phyloP scores from a whole-genome alignment of 1,284 basidiomycete species.

The Uromyces viciae-fabae region DNA sequence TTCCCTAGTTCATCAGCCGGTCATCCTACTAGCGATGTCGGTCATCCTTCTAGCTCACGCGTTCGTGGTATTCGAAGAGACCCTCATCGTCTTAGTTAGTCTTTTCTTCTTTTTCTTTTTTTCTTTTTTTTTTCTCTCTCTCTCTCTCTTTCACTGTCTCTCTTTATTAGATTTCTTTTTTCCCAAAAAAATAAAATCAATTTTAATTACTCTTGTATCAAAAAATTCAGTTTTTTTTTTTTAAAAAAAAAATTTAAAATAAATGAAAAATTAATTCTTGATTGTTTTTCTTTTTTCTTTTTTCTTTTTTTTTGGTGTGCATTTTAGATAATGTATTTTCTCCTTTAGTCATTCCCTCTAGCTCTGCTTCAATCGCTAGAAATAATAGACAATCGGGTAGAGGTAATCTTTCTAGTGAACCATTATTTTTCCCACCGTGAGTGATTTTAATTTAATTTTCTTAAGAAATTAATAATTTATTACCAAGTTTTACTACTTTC shows the following conservation, averaged over 20 bases:
- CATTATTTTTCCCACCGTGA: conserved; percentile 46
- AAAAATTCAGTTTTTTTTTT: too few relatives aligned
- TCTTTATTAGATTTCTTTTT: not conserved
- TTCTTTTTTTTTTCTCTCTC: not conserved
- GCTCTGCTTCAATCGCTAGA: conserved; percentile 18
- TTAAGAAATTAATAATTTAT: conserved; percentile 29
- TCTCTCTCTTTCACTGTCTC: not conserved
- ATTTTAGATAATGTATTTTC: conserved; percentile 25
- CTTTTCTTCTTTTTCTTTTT: not conserved
- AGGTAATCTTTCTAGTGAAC: conserved; percentile 34
- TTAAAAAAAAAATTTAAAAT: too few relatives aligned
- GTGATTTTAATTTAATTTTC: conserved; percentile 22
- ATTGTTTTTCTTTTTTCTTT: not conserved
- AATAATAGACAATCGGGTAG: conserved; percentile 3
- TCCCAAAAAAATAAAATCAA: too few relatives aligned
- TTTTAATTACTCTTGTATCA: too few relatives aligned
- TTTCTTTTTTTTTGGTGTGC: too few relatives aligned
- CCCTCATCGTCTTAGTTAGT: not conserved
- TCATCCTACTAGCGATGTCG: conserved; percentile 30
- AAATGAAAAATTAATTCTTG: too few relatives aligned
- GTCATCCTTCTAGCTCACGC: conserved; percentile 13
- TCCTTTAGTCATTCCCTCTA: conserved; percentile 30
- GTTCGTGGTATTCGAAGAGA: conserved; percentile 16
- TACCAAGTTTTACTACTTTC: not conserved
- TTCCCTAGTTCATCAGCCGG: conserved; percentile 38